Percentiles rank a stretch among this genome's conserved stretches.
These are phyloP conservation scores for Phoma sp. DNA, from an alignment of 2,329 filamentous ascomycete genomes.

Conservation along the genomic window DNA sequence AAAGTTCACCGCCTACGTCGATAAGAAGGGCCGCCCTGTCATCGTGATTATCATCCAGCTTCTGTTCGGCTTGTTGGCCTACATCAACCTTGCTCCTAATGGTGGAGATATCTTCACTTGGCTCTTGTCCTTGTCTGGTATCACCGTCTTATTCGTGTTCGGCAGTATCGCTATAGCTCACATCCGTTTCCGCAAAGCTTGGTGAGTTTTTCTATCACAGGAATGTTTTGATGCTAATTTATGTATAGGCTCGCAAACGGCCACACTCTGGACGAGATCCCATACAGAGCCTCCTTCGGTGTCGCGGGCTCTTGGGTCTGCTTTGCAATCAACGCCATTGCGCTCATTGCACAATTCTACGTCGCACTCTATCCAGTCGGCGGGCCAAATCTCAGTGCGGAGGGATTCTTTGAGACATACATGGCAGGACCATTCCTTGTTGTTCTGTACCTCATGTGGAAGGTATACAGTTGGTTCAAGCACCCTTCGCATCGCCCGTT, in stretches of 20 bases:
- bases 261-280: slow-evolving; percentile 47
- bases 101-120: slow-evolving; percentile 73
- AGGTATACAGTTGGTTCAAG: slow-evolving; percentile 37
- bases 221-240: background rate
- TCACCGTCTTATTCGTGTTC: slow-evolving; percentile 78
- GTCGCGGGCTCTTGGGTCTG: slow-evolving; percentile 45
- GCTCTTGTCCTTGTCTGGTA: slow-evolving; percentile 75
- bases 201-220: slow-evolving; percentile 23
- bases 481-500: slow-evolving; percentile 28
- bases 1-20: slow-evolving; percentile 75
- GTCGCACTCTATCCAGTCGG: slow-evolving; percentile 37
- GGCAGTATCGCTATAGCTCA: slow-evolving; percentile 83
- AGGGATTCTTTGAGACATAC: slow-evolving; percentile 53
- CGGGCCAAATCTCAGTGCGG: slow-evolving; percentile 30
- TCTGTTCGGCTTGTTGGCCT: slow-evolving; percentile 73
- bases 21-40: slow-evolving; percentile 78
- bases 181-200: slow-evolving; percentile 76
- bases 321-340: slow-evolving; percentile 41
- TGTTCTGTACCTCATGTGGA: slow-evolving; percentile 57
- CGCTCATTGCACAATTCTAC: slow-evolving; percentile 49
- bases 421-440: slow-evolving; percentile 53
- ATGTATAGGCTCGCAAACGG: slow-evolving; percentile 23
- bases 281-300: slow-evolving; percentile 47
- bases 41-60: slow-evolving; percentile 73
- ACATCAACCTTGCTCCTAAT: slow-evolving; percentile 63